phyloP scores from a whole-genome alignment of 805 yeast genomes.

The Candida boidinii region DNA sequence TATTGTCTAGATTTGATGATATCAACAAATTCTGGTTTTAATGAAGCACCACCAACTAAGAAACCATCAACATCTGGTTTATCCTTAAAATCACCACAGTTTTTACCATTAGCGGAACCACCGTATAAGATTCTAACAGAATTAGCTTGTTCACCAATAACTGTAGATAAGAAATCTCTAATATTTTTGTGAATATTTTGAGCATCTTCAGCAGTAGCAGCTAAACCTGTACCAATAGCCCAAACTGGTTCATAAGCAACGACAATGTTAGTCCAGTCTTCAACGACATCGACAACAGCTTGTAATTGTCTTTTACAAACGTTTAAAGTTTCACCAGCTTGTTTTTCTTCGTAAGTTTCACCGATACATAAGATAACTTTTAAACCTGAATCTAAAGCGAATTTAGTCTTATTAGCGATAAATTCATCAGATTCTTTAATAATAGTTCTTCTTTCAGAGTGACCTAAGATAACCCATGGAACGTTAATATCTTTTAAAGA shows the following conservation, averaged over 20 bases:
- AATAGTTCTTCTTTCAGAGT: constrained; percentile 96
- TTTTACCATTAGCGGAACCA: constrained; percentile 95
- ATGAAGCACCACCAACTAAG: constrained; percentile 98
- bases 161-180: constrained; percentile 71
- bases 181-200: constrained; percentile 88
- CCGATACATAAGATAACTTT: constrained; percentile 95
- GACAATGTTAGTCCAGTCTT: constrained; percentile 87
- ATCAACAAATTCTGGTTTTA: constrained; percentile 96
- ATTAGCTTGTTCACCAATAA: constrained; percentile 78
- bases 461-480: constrained; percentile 93
- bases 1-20: constrained; percentile 87
- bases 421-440: constrained; percentile 85
- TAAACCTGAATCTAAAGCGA: constrained; percentile 83
- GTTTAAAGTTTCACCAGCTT: constrained; percentile 75
- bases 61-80: constrained; percentile 95
- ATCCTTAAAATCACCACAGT: constrained; percentile 83
- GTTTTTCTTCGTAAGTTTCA: constrained; percentile 93
- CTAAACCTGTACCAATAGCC: constrained; percentile 99
- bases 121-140: constrained; percentile 90
- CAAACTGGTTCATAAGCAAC: constrained; percentile 99
- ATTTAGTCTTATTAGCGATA: constrained; percentile 89
- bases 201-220: constrained; percentile 98
- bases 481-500: constrained; percentile 89
- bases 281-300: constrained; percentile 73
- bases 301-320: constrained; percentile 85